Percentiles rank a stretch among this genome's conserved stretches.
Evolutionary conservation across 495 filamentous ascomycete genomes (phyloP).

Genomic region (Friedmanniomyces simplex): DNA sequence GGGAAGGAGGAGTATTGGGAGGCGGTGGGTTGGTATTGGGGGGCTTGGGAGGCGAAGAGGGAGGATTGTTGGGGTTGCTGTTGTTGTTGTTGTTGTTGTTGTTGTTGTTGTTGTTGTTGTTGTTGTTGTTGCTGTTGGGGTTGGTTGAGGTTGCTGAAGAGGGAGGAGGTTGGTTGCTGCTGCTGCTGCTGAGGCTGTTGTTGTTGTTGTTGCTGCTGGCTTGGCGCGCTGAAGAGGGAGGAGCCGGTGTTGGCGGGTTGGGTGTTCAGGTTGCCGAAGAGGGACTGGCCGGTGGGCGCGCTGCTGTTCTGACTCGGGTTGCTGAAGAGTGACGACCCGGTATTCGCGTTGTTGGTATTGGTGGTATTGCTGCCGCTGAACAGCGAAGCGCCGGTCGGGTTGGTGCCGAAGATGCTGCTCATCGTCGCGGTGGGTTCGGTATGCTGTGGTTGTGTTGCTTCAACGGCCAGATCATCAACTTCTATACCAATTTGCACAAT

Average conservation of each 20-base stretch:
- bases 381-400: conserved; percentile 31
- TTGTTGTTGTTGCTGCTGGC: conserved; percentile 7
- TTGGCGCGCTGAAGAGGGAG: conserved; percentile 6
- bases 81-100: neutral
- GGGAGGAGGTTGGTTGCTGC: neutral
- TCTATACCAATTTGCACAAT: no score
- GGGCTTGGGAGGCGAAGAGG: neutral
- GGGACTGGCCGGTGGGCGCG: conserved; percentile 9
- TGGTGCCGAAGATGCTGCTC: conserved; percentile 5
- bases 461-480: neutral
- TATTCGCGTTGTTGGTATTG: conserved; percentile 23
- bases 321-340: conserved; percentile 9
- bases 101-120: no score
- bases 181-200: neutral
- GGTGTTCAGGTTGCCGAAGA: conserved; percentile 38
- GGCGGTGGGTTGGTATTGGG: neutral
- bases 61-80: conserved; percentile 25
- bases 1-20: neutral
- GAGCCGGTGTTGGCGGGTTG: conserved; percentile 28
- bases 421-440: neutral
- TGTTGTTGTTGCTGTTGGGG: conserved; percentile 30
- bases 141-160: neutral
- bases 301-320: neutral
- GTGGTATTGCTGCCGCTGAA: conserved; percentile 30
- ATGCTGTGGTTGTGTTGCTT: neutral